Percentiles rank a stretch among this genome's conserved stretches.
phyloP scores from a whole-genome alignment of 495 filamentous ascomycete species.

The Lasiosphaeris hirsuta region DNA sequence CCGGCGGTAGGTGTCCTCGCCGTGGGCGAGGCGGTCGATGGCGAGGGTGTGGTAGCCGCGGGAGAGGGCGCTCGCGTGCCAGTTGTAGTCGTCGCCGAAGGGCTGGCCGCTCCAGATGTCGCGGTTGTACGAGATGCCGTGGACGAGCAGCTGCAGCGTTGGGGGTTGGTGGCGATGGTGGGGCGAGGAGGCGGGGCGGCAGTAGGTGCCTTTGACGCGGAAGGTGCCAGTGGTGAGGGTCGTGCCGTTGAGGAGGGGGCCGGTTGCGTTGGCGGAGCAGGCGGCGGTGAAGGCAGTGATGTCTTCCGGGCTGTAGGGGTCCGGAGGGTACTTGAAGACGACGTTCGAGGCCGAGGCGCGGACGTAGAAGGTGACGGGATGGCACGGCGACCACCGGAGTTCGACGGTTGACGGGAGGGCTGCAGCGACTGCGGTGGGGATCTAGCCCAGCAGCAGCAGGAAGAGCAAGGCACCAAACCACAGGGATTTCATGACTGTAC shows the following conservation, averaged over 20 bases:
- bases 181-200: background rate
- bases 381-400: no score
- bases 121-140: constrained; percentile 23
- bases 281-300: no score
- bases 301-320: no score
- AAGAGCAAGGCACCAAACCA: no score
- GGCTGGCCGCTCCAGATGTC: constrained; percentile 12
- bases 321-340: no score
- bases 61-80: constrained; percentile 7
- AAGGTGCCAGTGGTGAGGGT: background rate
- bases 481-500: no score
- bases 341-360: no score
- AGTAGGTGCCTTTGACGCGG: constrained; percentile 11
- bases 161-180: background rate
- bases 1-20: background rate
- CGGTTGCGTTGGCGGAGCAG: background rate
- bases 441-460: no score
- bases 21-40: constrained; percentile 20
- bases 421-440: no score
- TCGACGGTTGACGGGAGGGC: no score
- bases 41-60: constrained; percentile 22
- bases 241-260: background rate
- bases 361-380: no score
- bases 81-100: constrained; percentile 12
- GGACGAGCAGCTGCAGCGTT: constrained; percentile 21